Evolutionary conservation across 2,329 filamentous ascomycete genomes (phyloP), one percentile per base, ranked within the genome.

Genomic region (Grosmannia clavigera): DNA sequence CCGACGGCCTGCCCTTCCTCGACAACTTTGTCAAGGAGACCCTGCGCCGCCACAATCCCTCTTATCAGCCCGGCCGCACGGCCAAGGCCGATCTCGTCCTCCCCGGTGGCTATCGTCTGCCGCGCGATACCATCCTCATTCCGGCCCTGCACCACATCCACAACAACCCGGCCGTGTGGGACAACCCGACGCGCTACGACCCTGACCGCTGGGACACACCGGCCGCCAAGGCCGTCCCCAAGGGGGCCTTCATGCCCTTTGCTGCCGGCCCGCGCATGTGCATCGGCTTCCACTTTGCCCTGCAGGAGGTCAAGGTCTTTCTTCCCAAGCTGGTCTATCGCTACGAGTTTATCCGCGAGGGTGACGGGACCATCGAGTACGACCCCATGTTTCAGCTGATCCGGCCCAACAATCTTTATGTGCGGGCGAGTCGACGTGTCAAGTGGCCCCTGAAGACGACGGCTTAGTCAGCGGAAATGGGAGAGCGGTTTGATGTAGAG

Each of bases 281-380:
- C 62, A 81, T 86, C 60, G 83, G 82, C 0, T 85, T 84, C 75
- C 85, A 84, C 69, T 84, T 85, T 68, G 83, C 82, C 0, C 70
- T 85, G 7, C 76, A 79, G 61, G 81, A 86, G 68, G 74, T 84
- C 61, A 84, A 84, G 71, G 73, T 83, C 4, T 77, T 83, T 65
- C 48, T 86, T 63, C 73, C 76, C 1, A 81, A 84, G 71, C 70
- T 86, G 46, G 69, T 85, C 2, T 85, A 77, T 61, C 73, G 82
- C 9, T 85, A 86, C 66, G 72, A 79, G 59, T 85, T 83, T 61
- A 69, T 62, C 11, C 68, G 75, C n/a, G 80, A 76, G n/a, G 73
- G 74, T 4, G 73, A 80, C 5, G 77, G 73, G 1, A 70, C 76
- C 0, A 71, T 83, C 6, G 80, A 82, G 59, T 84, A 84, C 55